A percentile compares a stretch with the other conserved stretches of the same genome.
Evolutionary conservation across 768 basidiomycete species (phyloP).

Genomic region (Kwoniella dejecticola): DNA sequence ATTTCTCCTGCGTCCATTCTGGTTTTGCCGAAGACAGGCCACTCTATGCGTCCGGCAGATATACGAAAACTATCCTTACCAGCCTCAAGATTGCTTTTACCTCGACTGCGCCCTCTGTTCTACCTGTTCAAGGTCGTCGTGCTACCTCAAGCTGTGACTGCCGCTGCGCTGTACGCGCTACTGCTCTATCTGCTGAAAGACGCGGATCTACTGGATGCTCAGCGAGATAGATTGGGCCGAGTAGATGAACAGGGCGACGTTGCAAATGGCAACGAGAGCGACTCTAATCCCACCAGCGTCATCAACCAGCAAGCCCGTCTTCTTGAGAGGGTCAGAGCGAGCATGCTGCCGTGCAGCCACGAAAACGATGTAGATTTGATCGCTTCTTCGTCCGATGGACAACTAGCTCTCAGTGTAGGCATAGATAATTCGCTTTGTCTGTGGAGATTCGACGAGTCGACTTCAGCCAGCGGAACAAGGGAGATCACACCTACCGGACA

Average conservation of each 20-base stretch:
- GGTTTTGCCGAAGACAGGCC: constrained; percentile 57
- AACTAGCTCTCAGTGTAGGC: constrained; percentile 69
- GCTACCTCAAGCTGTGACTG: constrained; percentile 79
- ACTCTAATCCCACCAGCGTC: too few relatives aligned
- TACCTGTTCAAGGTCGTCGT: constrained; percentile 82
- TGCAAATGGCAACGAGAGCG: constrained; percentile 10
- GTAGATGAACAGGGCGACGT: constrained; percentile 9
- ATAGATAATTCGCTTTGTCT: constrained; percentile 75
- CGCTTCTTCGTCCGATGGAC: constrained; percentile 69
- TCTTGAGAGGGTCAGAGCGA: constrained; percentile 60
- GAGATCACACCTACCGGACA: constrained; percentile 16
- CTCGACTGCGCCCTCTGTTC: constrained; percentile 61
- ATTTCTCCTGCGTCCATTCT: constrained; percentile 66
- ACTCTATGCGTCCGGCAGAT: constrained; percentile 42
- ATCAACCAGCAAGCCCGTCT: constrained; percentile 14
- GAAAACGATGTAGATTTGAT: constrained; percentile 79
- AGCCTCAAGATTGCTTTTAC: constrained; percentile 38
- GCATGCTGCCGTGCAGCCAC: constrained; percentile 77
- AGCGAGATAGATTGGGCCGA: constrained; percentile 59
- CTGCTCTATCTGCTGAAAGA: constrained; percentile 86
- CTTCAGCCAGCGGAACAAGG: constrained; percentile 26
- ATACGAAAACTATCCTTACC: constrained; percentile 42
- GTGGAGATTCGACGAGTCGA: constrained; percentile 62
- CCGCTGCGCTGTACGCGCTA: constrained; percentile 70
- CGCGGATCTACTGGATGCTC: constrained; percentile 84